These are phyloP conservation scores for Dissophora ornata DNA, from an alignment of 192 early-diverging fungal species.

Conservation along the genomic window DNA sequence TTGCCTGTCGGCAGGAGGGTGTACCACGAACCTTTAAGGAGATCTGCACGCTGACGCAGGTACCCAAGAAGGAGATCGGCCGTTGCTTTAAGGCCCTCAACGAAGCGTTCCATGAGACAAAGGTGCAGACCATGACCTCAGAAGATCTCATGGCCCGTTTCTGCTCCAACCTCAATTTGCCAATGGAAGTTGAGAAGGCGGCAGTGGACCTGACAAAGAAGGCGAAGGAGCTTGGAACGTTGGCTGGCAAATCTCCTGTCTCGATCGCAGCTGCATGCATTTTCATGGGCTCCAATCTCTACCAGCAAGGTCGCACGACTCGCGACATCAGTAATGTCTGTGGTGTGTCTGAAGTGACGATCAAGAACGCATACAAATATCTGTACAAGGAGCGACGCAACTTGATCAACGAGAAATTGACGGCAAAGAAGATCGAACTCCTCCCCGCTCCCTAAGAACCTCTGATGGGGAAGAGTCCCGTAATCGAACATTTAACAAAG, in stretches of 20 bases:
- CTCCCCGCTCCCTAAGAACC: slow-evolving; percentile 58
- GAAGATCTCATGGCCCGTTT: slow-evolving; percentile 85
- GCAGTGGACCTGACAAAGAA: slow-evolving; percentile 76
- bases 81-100: slow-evolving; percentile 80
- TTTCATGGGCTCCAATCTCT: slow-evolving; percentile 85
- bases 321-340: slow-evolving; percentile 85
- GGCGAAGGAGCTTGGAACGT: slow-evolving; percentile 81
- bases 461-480: too few relatives aligned
- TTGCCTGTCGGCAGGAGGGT: slow-evolving; percentile 88
- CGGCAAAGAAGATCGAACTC: slow-evolving; percentile 54
- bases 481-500: too few relatives aligned
- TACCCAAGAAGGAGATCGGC: slow-evolving; percentile 95
- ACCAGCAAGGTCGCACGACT: slow-evolving; percentile 72
- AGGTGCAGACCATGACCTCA: slow-evolving; percentile 72
- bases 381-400: slow-evolving; percentile 69
- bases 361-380: slow-evolving; percentile 86
- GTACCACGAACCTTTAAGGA: slow-evolving; percentile 94
- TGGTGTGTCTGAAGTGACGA: slow-evolving; percentile 94
- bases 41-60: slow-evolving; percentile 87
- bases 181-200: slow-evolving; percentile 73
- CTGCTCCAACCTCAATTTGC: slow-evolving; percentile 79
- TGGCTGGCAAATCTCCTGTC: slow-evolving; percentile 92
- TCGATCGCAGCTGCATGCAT: slow-evolving; percentile 93
- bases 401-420: slow-evolving; percentile 64
- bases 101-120: slow-evolving; percentile 63